Evolutionary conservation across 805 yeast genomes (phyloP).

Genomic region (Danielia reshetovae): DNA sequence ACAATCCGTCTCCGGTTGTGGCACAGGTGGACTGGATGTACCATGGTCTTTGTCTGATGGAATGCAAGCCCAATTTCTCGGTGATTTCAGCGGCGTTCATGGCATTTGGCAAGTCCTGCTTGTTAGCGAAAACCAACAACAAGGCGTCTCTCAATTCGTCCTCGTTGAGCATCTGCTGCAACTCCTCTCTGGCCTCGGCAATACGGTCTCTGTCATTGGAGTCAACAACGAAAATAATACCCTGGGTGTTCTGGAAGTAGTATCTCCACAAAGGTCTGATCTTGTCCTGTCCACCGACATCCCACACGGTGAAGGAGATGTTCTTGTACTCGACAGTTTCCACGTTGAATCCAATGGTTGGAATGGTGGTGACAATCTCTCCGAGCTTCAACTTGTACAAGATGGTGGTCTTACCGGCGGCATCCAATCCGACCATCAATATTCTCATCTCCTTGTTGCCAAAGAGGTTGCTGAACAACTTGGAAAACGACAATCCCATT

Average conservation of each 20-base stretch:
- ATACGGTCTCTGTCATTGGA: conserved; percentile 98
- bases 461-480: conserved; percentile 89
- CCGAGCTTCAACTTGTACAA: conserved; percentile 92
- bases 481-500: conserved; percentile 96
- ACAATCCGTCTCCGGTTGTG: conserved; percentile 92
- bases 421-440: conserved; percentile 96
- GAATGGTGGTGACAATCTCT: conserved; percentile 93
- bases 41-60: conserved; percentile 99
- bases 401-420: conserved; percentile 98
- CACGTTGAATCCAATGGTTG: conserved; percentile 96
- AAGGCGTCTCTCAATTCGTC: conserved; percentile 97
- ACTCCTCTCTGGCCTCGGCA: conserved; percentile 95
- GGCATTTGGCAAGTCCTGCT: conserved; percentile 98
- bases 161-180: conserved; percentile 97
- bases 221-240: conserved; percentile 96
- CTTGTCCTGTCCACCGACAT: conserved; percentile 99
- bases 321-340: conserved; percentile 97
- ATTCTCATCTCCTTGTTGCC: conserved; percentile 98
- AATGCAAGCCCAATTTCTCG: conserved; percentile 93
- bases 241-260: conserved; percentile 97
- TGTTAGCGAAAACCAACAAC: conserved; percentile 93
- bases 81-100: conserved; percentile 99
- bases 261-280: conserved; percentile 99
- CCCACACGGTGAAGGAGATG: conserved; percentile 97
- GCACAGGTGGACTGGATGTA: conserved; percentile 99